phyloP scores from a whole-genome alignment of 495 filamentous ascomycete genomes.

The Pseudotulostoma volvatum region DNA sequence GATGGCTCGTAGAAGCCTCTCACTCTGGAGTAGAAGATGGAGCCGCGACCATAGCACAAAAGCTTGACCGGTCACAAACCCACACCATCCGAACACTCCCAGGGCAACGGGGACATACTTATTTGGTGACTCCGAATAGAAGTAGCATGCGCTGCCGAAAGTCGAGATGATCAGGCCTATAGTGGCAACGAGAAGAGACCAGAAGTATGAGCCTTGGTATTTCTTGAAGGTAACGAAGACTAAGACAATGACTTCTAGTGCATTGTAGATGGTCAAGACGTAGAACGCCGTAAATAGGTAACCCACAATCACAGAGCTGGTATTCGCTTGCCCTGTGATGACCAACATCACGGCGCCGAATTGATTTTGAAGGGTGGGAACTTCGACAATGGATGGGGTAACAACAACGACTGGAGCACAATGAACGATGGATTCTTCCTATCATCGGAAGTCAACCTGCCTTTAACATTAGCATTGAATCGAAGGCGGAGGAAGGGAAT shows the following conservation, averaged over 20 bases:
- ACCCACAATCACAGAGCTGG: too few species aligned
- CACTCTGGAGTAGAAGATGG: conserved; percentile 38
- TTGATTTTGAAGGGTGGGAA: too few species aligned
- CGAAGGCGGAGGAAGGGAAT: too few species aligned
- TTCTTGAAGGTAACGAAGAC: conserved; percentile 24
- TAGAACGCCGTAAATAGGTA: too few species aligned
- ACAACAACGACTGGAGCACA: too few species aligned
- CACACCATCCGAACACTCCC: conserved; percentile 37
- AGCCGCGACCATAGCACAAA: conserved; percentile 51
- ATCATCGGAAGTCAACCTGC: too few species aligned
- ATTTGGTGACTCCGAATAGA: conserved; percentile 29
- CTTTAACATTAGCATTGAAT: too few species aligned
- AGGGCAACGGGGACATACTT: conserved; percentile 22
- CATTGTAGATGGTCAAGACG: conserved; percentile 23
- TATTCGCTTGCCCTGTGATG: too few species aligned
- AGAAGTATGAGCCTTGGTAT: conserved; percentile 31
- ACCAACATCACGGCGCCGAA: too few species aligned
- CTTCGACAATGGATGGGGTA: too few species aligned
- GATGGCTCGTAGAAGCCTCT: conserved; percentile 30
- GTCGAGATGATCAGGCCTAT: conserved; percentile 38
- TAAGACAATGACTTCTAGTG: conserved; percentile 19
- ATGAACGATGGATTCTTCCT: too few species aligned
- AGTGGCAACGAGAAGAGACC: conserved; percentile 26
- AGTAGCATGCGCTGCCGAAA: conserved; percentile 38
- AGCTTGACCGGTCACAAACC: conserved; percentile 51